Percentiles rank a stretch among this genome's conserved stretches.
Evolutionary conservation across 208 protist species (phyloP).

Genomic region (Leishmania major): DNA sequence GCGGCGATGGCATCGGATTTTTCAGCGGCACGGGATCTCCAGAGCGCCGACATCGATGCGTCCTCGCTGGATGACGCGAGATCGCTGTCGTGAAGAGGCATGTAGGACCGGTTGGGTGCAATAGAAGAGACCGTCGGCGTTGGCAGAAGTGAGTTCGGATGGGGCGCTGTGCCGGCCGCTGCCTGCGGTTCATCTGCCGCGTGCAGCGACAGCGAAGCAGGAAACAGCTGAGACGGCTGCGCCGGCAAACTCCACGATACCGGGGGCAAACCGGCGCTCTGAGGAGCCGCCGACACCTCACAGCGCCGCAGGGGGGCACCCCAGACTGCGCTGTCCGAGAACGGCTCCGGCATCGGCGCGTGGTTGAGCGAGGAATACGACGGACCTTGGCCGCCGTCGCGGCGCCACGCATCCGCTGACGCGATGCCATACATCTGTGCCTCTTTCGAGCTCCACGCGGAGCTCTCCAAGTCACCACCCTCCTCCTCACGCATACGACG

Average conservation of each 20-base stretch:
- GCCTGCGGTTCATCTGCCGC: neutral
- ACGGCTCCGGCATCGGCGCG: neutral
- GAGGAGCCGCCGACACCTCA: neutral
- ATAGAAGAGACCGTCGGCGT: conserved; percentile 14
- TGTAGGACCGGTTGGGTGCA: neutral
- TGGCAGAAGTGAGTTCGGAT: neutral
- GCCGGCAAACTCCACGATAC: neutral
- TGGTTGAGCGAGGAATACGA: neutral
- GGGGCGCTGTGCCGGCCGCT: neutral
- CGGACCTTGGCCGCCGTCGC: neutral
- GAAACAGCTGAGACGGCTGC: neutral
- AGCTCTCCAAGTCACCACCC: neutral
- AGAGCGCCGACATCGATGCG: neutral
- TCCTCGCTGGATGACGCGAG: neutral
- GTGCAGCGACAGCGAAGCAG: neutral
- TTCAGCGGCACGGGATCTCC: neutral
- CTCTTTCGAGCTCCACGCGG: neutral
- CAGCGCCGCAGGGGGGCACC: neutral
- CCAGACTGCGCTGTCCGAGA: neutral
- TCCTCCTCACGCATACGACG: conserved; percentile 7
- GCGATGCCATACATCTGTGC: neutral
- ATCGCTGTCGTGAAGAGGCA: neutral
- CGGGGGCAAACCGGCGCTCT: neutral
- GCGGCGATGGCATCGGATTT: neutral
- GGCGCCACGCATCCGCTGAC: neutral